A percentile compares a stretch with the other conserved stretches of the same genome.
Conservation (phyloP, 306 rosid species). For the Fragaria vesca region DNA sequence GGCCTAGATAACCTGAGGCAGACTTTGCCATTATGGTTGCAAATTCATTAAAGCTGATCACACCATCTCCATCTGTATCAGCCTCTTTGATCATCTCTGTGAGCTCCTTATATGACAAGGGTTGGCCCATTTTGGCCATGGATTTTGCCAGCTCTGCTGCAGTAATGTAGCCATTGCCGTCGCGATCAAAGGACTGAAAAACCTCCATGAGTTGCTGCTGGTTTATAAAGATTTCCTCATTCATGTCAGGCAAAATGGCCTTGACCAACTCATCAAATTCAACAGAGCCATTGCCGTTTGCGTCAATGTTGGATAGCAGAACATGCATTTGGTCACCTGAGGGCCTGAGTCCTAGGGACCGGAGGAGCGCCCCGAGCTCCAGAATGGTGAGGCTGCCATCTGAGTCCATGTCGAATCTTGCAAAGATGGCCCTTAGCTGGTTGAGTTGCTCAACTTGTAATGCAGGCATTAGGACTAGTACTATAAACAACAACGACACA, state of each 20-base stretch:
- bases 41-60: conserved; percentile 72
- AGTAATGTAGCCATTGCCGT: conserved; percentile 66
- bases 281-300: conserved; percentile 68
- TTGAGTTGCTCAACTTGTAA: conserved; percentile 44
- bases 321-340: conserved; percentile 65
- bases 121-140: conserved; percentile 91
- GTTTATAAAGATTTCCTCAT: conserved; percentile 42
- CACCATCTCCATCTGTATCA: conserved; percentile 77
- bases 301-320: conserved; percentile 55
- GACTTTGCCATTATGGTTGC: conserved; percentile 66
- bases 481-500: neutral
- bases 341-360: conserved; percentile 71
- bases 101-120: conserved; percentile 67
- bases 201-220: conserved; percentile 61
- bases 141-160: conserved; percentile 79
- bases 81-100: conserved; percentile 83
- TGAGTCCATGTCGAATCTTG: conserved; percentile 75
- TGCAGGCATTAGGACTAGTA: conserved; percentile 35
- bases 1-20: conserved; percentile 61
- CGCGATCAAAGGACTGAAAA: conserved; percentile 73
- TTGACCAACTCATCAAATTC: conserved; percentile 79
- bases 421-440: conserved; percentile 56
- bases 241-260: conserved; percentile 59
- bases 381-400: conserved; percentile 83
- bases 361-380: conserved; percentile 79